These are phyloP conservation scores for Trichoderma atrobrunneum DNA, from an alignment of 2,329 filamentous ascomycete genomes.

Conservation along the genomic window DNA sequence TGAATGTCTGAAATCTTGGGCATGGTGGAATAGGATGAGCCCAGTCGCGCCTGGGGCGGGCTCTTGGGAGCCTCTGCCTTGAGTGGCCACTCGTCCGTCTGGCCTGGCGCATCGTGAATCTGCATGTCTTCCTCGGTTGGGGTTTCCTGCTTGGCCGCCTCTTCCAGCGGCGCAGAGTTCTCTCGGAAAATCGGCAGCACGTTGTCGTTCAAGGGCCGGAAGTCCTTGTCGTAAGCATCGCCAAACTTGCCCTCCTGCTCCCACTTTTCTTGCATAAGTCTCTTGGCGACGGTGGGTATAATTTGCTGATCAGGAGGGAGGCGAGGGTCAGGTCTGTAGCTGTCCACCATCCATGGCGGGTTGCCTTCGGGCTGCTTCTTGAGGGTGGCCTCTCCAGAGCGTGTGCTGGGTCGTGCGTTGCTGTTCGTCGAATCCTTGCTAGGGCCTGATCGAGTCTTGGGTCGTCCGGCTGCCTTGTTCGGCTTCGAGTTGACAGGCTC, in stretches of 20 bases:
- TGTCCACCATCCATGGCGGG: conserved; percentile 89
- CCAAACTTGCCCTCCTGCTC: conserved; percentile 87
- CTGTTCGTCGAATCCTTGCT: conserved; percentile 44
- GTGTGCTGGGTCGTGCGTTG: conserved; percentile 57
- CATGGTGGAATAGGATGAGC: conserved; percentile 60
- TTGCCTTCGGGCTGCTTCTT: conserved; percentile 82
- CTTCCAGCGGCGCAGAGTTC: conserved; percentile 17
- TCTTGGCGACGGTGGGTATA: conserved; percentile 86
- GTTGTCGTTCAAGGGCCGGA: conserved; percentile 75
- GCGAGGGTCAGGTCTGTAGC: conserved; percentile 93
- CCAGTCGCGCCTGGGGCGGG: conserved; percentile 41
- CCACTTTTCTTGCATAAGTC: conserved; percentile 92
- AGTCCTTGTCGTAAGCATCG: conserved; percentile 81
- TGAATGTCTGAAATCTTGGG: conserved; percentile 50
- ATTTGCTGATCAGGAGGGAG: conserved; percentile 94
- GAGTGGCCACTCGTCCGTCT: conserved; percentile 58
- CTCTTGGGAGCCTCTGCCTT: conserved; percentile 43
- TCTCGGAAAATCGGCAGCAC: conserved; percentile 45
- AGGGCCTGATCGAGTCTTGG: conserved; percentile 61
- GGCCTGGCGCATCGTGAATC: conserved; percentile 33
- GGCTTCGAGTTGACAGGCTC: conserved; percentile 37
- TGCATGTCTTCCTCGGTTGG: conserved; percentile 21
- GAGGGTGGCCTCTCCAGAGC: conserved; percentile 52
- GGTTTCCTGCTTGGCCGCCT: conserved; percentile 20
- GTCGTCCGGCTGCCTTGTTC: conserved; percentile 46